Evolutionary conservation across 805 yeast genomes (phyloP).

Genomic region (Saccharomyces jurei): DNA sequence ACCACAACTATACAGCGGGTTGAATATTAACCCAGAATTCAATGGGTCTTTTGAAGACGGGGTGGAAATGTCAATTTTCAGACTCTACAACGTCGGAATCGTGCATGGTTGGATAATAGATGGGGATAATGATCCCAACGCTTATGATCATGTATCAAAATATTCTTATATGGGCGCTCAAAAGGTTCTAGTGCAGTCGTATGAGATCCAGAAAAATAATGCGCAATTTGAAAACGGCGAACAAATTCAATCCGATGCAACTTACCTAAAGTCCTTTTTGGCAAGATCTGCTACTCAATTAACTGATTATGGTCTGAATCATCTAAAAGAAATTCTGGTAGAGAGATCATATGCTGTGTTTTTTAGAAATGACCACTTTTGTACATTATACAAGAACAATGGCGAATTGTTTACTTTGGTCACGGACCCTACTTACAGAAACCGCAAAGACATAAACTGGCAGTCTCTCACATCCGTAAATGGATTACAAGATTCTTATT

Average conservation of each 20-base stretch:
- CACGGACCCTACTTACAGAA: conserved; percentile 61
- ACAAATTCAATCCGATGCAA: conserved; percentile 30
- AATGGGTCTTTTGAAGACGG: conserved; percentile 51
- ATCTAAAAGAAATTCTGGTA: conserved; percentile 37
- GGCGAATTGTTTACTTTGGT: conserved; percentile 55
- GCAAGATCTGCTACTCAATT: conserved; percentile 65
- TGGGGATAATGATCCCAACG: conserved; percentile 30
- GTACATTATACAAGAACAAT: conserved; percentile 50
- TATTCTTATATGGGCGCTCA: conserved; percentile 56
- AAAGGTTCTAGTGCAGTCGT: conserved; percentile 42
- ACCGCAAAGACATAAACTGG: conserved; percentile 61
- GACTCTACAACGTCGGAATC: conserved; percentile 48
- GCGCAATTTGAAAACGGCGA: conserved; percentile 18
- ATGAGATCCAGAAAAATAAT: conserved; percentile 29
- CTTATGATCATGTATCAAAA: conserved; percentile 31
- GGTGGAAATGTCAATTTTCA: conserved; percentile 48
- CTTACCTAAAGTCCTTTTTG: conserved; percentile 41
- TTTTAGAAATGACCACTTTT: conserved; percentile 86
- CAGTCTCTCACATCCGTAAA: conserved; percentile 58
- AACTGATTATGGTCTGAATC: conserved; percentile 55
- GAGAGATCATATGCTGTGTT: conserved; percentile 57
- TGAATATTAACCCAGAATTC: conserved; percentile 64
- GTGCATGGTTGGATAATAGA: conserved; percentile 83
- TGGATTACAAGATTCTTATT: conserved; percentile 65
- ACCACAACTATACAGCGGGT: conserved; percentile 62